These are phyloP conservation scores for Plectosphaerella plurivora DNA, from an alignment of 2,329 filamentous ascomycete genomes.

Conservation along the genomic window DNA sequence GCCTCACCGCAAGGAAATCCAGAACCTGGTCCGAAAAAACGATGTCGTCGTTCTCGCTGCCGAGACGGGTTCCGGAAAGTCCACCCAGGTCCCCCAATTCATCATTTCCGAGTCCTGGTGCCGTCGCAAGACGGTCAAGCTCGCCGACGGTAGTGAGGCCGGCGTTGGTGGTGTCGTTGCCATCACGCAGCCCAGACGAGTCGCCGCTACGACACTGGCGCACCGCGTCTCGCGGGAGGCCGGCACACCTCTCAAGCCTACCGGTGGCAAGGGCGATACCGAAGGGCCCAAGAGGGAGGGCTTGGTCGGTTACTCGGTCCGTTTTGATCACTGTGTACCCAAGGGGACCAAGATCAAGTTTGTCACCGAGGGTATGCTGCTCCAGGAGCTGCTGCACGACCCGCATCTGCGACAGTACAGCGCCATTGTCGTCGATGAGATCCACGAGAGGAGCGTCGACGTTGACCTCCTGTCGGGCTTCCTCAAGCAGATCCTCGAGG, in stretches of 20 bases:
- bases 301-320: slow-evolving; percentile 84
- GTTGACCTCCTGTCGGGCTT: slow-evolving; percentile 91
- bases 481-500: slow-evolving; percentile 68
- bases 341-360: slow-evolving; percentile 85
- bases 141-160: slow-evolving; percentile 36
- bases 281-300: slow-evolving; percentile 30
- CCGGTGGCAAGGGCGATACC: slow-evolving; percentile 11
- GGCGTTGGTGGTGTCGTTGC: slow-evolving; percentile 76
- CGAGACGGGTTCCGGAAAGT: slow-evolving; percentile 95
- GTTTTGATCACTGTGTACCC: slow-evolving; percentile 86
- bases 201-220: slow-evolving; percentile 89
- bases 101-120: slow-evolving; percentile 79
- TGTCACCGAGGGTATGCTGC: slow-evolving; percentile 90
- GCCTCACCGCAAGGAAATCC: slow-evolving; percentile 67
- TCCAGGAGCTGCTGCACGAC: slow-evolving; percentile 89
- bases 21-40: slow-evolving; percentile 54
- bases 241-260: slow-evolving; percentile 41
- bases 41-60: slow-evolving; percentile 82
- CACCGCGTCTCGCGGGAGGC: slow-evolving; percentile 79
- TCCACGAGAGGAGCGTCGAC: slow-evolving; percentile 92
- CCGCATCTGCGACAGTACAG: slow-evolving; percentile 80
- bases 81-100: slow-evolving; percentile 93
- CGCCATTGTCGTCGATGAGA: slow-evolving; percentile 89
- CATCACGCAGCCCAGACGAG: slow-evolving; percentile 88
- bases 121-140: slow-evolving; percentile 48